Evolutionary conservation across 2,329 filamentous ascomycete genomes (phyloP), one percentile per base, ranked within the genome.

Genomic region (Aspergillus clavatus): DNA sequence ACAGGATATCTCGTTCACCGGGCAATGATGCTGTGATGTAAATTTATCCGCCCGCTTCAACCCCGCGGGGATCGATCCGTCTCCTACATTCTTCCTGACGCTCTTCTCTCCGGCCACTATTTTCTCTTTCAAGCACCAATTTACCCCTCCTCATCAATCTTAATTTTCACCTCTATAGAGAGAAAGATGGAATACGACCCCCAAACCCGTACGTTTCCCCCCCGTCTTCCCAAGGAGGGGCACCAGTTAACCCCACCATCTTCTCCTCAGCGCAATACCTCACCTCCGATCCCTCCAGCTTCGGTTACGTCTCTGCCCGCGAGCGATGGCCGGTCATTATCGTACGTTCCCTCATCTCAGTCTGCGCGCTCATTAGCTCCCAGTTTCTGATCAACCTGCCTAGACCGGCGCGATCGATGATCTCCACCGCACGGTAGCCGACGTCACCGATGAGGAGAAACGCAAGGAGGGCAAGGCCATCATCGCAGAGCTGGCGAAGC

Each of bases 391-490:
- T 37, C 5, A 24, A 23, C 14, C 4, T 21, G 3, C 35, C 19
- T 51, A 94, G 88, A 97, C 93, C 12, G 82, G 89, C 64, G 87
- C 86, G 45, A 93, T 98, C 60, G 91, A 98, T 65, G 91, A 97
- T 67, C 78, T 95, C n/a, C 89, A 95, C 71, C 86, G 87, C 12
- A 68, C 66, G 2, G 62, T 72, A 4, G 59, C 56, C 21, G 54
- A 65, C 26, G 59, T 70, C 27, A 81, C 88, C 41, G 68, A 82
- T 7, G 59, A 65, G 7, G 69, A 81, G 47, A 86, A 85, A 62
- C 69, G 76, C 26, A 79, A 79, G 19, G 93, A 97, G 67, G 93
- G 93, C 59, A 96, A 96, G 74, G 76, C 74, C 57, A 89, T 98
- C 48, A 79, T 95, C 33, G 82, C 86, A 62, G 79, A 86, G 55